Evolutionary conservation across 495 filamentous ascomycete species (phyloP), one percentile per base, ranked within the genome.

Genomic region (Monascus purpureus): DNA sequence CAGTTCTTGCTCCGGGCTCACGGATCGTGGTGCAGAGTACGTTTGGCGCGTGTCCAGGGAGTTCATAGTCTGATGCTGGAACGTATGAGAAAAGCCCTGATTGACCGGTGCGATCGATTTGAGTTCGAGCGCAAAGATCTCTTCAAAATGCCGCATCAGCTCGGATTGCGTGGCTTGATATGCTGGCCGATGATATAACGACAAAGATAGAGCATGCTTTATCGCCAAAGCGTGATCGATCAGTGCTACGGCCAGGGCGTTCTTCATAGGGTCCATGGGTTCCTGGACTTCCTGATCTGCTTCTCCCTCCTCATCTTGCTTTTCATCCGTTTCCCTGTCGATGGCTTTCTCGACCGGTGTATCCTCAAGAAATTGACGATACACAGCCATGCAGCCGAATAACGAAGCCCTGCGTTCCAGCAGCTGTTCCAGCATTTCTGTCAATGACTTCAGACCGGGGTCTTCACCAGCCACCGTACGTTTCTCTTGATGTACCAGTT

Each of bases 151-250:
- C 8, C 48, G 65, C 45, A 46, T 65, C 44, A 68, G 63, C 35
- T 74, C 65, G 15, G 59, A 52, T 37, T 70, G 67, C 1, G 71
- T 75, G 39, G 69, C 73, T 68, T 65, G 56, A 28, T 69, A 69
- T 14, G 63, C 70, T 46, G 60, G 72, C 19, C 68, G 59, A 23
- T 59, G 57, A 47, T 80, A 84, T 33, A 77, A 67, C 6, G 69
- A 64, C 32, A 78, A 67, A 6, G 69, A 64, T 31, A 97, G 50
- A 41, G 82, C 85, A 35, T 83, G 75, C 59, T 87, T 87, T 47
- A 96, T 74, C 40, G 78, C 72, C 25, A 86, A 67, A 3, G 84
- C 84, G 46, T 97, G 87, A 47, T 97, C 90, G 30, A 92, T 67
- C 25, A 97, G 65, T 13, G 84, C 83, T 37, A 82, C 77, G 39